phyloP scores from a whole-genome alignment of 2,329 filamentous ascomycete species.

The Penicillium psychrosexuale region DNA sequence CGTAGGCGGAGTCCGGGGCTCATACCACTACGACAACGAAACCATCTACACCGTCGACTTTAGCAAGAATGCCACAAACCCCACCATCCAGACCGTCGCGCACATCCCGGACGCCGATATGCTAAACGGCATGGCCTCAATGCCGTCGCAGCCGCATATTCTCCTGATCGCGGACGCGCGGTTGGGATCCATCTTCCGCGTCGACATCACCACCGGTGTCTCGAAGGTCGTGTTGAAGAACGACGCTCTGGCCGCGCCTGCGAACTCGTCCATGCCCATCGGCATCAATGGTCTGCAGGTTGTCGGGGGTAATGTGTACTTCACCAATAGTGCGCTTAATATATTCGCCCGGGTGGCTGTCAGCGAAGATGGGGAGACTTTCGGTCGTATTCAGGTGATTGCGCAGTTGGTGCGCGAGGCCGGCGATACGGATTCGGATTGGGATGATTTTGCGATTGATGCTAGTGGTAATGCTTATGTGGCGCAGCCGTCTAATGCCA shows the following conservation, averaged over 20 bases:
- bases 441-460: slow-evolving; percentile 19
- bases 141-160: slow-evolving; percentile 10
- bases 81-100: slow-evolving; percentile 1
- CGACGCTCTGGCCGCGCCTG: not conserved
- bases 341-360: slow-evolving; percentile 10
- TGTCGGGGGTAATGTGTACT: slow-evolving; percentile 10
- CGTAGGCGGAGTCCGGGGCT: slow-evolving; percentile 15
- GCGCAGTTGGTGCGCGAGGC: not conserved
- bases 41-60: slow-evolving; percentile 19
- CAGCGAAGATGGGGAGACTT: not conserved
- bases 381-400: slow-evolving; percentile 7
- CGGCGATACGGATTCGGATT: not conserved
- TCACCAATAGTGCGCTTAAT: slow-evolving; percentile 11
- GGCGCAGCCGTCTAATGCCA: slow-evolving; percentile 6
- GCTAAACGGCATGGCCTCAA: slow-evolving; percentile 19
- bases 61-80: not conserved
- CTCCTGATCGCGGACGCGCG: slow-evolving; percentile 19
- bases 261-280: slow-evolving; percentile 9
- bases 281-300: slow-evolving; percentile 21
- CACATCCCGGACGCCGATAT: slow-evolving; percentile 14
- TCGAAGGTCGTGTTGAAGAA: slow-evolving; percentile 10
- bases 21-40: slow-evolving; percentile 16
- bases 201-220: slow-evolving; percentile 13
- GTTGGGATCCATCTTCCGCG: slow-evolving; percentile 14
- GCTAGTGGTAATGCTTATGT: slow-evolving; percentile 12